Percentiles rank a stretch among this genome's conserved stretches.
phyloP scores from a whole-genome alignment of 2,329 filamentous ascomycete genomes.

The Xenoacremonium recifei region DNA sequence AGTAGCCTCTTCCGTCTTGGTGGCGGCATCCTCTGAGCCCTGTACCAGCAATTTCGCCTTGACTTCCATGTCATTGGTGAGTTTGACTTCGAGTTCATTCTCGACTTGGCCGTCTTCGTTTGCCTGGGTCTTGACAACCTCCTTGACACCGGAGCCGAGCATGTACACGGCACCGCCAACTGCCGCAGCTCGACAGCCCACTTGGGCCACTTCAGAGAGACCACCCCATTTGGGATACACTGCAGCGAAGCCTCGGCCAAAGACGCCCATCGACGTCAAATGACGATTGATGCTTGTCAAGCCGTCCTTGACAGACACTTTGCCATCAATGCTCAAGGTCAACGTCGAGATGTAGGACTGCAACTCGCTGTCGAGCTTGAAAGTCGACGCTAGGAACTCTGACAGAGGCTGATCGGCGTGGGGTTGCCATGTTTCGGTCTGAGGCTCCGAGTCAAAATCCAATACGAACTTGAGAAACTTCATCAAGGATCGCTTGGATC shows the following conservation, averaged over 20 bases:
- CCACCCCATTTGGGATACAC: constrained; percentile 94
- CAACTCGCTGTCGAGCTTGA: constrained; percentile 66
- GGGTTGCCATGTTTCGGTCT: constrained; percentile 56
- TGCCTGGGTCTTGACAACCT: constrained; percentile 19
- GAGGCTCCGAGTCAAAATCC: constrained; percentile 61
- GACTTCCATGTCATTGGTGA: constrained; percentile 59
- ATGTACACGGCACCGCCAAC: constrained; percentile 92
- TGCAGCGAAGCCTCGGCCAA: constrained; percentile 85
- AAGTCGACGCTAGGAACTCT: constrained; percentile 58
- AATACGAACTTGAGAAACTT: constrained; percentile 89
- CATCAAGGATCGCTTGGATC: constrained; percentile 84
- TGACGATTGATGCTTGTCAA: constrained; percentile 75
- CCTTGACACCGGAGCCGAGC: constrained; percentile 66
- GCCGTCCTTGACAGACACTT: constrained; percentile 62
- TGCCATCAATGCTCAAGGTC: constrained; percentile 68
- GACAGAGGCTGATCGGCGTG: constrained; percentile 55
- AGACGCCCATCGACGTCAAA: constrained; percentile 80
- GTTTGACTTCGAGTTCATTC: constrained; percentile 40
- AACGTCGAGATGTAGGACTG: constrained; percentile 64
- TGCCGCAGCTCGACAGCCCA: constrained; percentile 84
- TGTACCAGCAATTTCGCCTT: constrained; percentile 54
- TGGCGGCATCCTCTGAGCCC: constrained; percentile 32
- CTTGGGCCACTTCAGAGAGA: constrained; percentile 83
- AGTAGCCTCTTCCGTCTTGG: constrained; percentile 27
- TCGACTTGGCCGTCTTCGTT: constrained; percentile 20